These are phyloP conservation scores for Nicotiana undulata DNA, from an alignment of 257 asterid genomes.

Conservation along the genomic window DNA sequence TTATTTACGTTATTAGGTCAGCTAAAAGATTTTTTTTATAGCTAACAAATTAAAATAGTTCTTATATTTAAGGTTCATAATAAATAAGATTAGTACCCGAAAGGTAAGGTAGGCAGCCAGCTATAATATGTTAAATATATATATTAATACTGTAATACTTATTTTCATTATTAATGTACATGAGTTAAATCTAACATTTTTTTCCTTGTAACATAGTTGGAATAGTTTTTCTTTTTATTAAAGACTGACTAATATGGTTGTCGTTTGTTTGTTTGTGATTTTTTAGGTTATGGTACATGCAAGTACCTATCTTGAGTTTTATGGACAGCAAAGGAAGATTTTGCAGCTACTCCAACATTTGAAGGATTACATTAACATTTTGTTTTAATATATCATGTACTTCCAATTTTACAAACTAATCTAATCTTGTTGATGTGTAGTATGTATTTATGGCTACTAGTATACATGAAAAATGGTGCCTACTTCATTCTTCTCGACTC, in stretches of 20 bases:
- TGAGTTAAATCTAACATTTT: not conserved
- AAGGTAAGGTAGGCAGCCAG: not conserved
- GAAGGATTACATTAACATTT: not conserved
- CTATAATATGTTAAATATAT: too few species aligned
- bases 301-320: constrained; percentile 16
- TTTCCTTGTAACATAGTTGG: not conserved
- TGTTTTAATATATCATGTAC: not conserved
- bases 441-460: not conserved
- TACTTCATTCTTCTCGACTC: not conserved
- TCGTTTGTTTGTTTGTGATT: not conserved
- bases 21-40: too few species aligned
- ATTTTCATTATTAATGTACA: not conserved
- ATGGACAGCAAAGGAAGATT: not conserved
- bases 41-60: too few species aligned
- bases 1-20: too few species aligned
- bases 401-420: not conserved
- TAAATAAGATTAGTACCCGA: not conserved
- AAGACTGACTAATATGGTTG: not conserved
- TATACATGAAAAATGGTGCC: not conserved
- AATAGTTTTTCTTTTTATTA: not conserved
- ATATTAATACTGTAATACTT: too few species aligned
- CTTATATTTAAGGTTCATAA: too few species aligned
- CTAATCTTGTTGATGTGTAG: not conserved
- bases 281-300: constrained; percentile 60
- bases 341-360: not conserved